These are phyloP conservation scores for Harrya chromipes DNA, from an alignment of 768 basidiomycete genomes.

Conservation along the genomic window DNA sequence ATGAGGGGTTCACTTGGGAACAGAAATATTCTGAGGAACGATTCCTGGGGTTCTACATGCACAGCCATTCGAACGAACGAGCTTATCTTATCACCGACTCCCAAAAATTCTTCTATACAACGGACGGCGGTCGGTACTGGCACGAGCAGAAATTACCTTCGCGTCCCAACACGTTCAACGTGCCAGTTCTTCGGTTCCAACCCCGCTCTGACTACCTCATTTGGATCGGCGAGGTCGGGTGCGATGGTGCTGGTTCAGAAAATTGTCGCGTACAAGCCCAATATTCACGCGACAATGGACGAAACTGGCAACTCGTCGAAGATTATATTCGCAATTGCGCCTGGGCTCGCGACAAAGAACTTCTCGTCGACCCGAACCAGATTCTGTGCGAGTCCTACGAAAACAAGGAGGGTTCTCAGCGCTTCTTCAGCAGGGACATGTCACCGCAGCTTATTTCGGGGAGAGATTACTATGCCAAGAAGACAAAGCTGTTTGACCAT, in stretches of 20 bases:
- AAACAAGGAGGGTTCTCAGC: conserved; percentile 80
- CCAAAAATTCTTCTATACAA: conserved; percentile 70
- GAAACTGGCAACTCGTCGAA: conserved; percentile 73
- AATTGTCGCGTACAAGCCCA: conserved; percentile 74
- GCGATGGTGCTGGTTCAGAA: conserved; percentile 38
- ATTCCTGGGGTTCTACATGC: conserved; percentile 86
- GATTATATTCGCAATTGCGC: conserved; percentile 87
- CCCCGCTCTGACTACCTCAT: conserved; percentile 81
- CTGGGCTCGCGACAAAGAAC: conserved; percentile 80
- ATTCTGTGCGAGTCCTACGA: conserved; percentile 90
- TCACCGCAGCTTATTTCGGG: conserved; percentile 81
- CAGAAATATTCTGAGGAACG: conserved; percentile 55
- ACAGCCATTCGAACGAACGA: conserved; percentile 72
- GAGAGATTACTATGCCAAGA: conserved; percentile 63
- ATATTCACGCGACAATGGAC: conserved; percentile 76
- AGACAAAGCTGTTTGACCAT: conserved; percentile 75
- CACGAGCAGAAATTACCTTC: conserved; percentile 52
- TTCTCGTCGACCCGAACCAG: conserved; percentile 79
- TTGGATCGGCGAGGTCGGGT: conserved; percentile 81
- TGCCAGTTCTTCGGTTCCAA: conserved; percentile 83
- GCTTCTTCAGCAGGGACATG: conserved; percentile 49
- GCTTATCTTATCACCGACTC: conserved; percentile 86
- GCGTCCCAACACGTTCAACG: conserved; percentile 75
- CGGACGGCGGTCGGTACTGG: conserved; percentile 79
- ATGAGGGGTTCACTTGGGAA: conserved; percentile 92